Evolutionary conservation across 2,329 filamentous ascomycete genomes (phyloP).

Genomic region (Botrytis fragariae): DNA sequence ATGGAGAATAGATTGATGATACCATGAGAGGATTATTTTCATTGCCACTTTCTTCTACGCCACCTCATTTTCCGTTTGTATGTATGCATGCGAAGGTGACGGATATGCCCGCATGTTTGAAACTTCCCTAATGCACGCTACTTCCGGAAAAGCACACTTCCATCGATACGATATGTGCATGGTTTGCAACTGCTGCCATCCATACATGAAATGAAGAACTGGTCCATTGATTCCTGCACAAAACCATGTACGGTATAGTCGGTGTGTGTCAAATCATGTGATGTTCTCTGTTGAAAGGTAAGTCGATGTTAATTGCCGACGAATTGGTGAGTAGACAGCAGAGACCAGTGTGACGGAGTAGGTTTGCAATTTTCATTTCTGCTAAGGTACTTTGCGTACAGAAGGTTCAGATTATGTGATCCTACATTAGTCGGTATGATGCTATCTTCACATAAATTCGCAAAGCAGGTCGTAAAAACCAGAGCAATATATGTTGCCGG

Average conservation of each 20-base stretch:
- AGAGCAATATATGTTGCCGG: not conserved
- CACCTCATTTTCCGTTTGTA: not conserved
- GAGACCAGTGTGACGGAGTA: not conserved
- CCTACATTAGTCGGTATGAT: not conserved
- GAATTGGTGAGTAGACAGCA: not conserved
- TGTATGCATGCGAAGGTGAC: not conserved
- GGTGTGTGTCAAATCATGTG: not conserved
- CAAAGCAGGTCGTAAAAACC: not conserved
- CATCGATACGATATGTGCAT: not conserved
- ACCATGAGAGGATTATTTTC: not conserved
- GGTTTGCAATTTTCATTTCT: not conserved
- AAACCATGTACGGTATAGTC: not conserved
- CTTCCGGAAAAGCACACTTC: not conserved
- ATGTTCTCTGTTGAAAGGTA: not conserved
- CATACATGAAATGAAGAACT: not conserved
- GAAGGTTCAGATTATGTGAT: not conserved
- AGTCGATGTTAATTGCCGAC: not conserved
- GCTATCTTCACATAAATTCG: not conserved
- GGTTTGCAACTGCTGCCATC: not conserved
- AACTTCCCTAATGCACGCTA: not conserved
- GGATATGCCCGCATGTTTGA: not conserved
- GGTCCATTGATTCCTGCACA: not conserved
- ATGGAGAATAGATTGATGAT: constrained; percentile 26
- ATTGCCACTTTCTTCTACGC: not conserved
- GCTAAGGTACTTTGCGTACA: not conserved